Percentiles rank a stretch among this genome's conserved stretches.
These are phyloP conservation scores for Wallemia ichthyophaga DNA, from an alignment of 1,284 basidiomycete genomes.

Conservation along the genomic window DNA sequence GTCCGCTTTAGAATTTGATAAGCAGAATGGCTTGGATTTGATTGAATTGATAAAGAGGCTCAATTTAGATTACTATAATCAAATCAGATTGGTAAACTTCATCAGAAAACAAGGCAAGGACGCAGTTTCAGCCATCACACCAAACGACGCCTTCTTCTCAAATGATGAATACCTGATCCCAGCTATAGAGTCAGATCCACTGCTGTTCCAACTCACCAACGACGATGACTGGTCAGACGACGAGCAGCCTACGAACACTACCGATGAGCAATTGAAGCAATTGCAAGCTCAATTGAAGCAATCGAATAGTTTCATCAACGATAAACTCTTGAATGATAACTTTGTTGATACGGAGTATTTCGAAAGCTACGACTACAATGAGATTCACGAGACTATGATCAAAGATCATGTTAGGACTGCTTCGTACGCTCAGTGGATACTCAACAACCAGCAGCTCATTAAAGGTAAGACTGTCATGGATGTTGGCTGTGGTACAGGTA, in stretches of 20 bases:
- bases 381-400: constrained; percentile 29
- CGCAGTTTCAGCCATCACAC: constrained; percentile 22
- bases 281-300: constrained; percentile 9
- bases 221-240: constrained; percentile 43
- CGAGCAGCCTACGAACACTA: constrained; percentile 11
- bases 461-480: constrained; percentile 66
- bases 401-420: constrained; percentile 71
- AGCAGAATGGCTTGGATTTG: constrained; percentile 8
- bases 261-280: constrained; percentile 16
- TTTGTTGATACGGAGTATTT: constrained; percentile 38
- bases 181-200: constrained; percentile 45
- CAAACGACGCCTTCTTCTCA: constrained; percentile 29
- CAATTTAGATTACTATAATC: constrained; percentile 33
- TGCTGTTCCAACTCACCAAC: constrained; percentile 24
- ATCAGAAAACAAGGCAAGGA: constrained; percentile 35
- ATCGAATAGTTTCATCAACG: constrained; percentile 26
- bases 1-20: background rate
- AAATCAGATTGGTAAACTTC: constrained; percentile 55
- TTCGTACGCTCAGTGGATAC: constrained; percentile 69
- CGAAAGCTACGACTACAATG: constrained; percentile 69
- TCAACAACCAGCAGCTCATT: constrained; percentile 57
- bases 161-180: constrained; percentile 52
- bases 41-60: constrained; percentile 3
- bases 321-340: constrained; percentile 22
- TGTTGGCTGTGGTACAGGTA: constrained; percentile 80